Base-by-base conservation (phyloP, 805 yeast species). In the Zygotorulaspora sp. region DNA sequence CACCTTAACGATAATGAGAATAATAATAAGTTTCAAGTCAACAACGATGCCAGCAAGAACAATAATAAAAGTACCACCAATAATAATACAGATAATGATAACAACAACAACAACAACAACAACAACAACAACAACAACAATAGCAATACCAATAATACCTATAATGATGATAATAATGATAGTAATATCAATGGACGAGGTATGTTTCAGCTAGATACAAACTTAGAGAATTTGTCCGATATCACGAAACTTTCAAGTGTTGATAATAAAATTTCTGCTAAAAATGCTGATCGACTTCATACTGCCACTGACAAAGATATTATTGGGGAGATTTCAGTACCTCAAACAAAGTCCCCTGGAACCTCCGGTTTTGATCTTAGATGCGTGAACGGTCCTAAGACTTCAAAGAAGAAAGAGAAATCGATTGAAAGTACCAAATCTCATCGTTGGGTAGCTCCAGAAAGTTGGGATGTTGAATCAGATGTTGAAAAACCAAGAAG, bases 401-500 rank as follows among this genome's bases (percentile, higher is more conserved):
- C 31, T 17, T 22, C 33, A 5, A 28, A 34, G 14, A 31, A 16
- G 19, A 17, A 24, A 7, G 30, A 33, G n/a, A 35, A 34, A 23
- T 20, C 16, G 9, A 33, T 35, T 4, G 31, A 34, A 3, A 33
- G 18, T 10, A 20, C 28, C n/a, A 38, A 38, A 27, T 21, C 24
- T 6, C 39, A 20, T 16, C 54, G 50, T 34, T 77, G 82, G 82
- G 62, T 59, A 17, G 75, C 82, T 4, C 82, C 82, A 2, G 80
- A 76, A 38, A 70, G 75, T 44, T 77, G 82, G 82, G 78, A 75
- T 48, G 80, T 76, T 7, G 74, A 71, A 43, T 43, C 47, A 17
- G 44, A 35, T 29, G 30, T 34, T 4, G 52, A 53, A 43, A 33
- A 30, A 32, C 48, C 55, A 21, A 38, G 49, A 14, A 28, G 49